Conservation (phyloP, 345 rosid genomes). For the Murraya koenigii region DNA sequence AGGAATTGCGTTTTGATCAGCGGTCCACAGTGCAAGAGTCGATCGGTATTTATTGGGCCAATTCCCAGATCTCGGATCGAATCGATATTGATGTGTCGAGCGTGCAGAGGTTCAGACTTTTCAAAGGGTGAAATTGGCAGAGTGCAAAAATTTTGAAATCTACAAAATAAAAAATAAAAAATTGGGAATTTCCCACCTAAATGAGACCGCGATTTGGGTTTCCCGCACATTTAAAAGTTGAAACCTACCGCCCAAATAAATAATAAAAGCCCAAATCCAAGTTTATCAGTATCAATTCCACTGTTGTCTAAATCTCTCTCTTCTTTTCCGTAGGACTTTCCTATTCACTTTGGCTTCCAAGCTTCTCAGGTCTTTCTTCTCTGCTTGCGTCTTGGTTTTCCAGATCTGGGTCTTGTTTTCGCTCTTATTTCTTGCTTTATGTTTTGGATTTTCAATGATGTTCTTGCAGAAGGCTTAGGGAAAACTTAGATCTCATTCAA, state of each 20-base stretch:
- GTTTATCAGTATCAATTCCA: background rate
- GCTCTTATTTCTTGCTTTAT: background rate
- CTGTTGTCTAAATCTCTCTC: background rate
- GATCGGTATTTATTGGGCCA: background rate
- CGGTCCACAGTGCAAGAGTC: too few relatives aligned
- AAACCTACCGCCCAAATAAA: background rate
- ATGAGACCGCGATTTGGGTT: slow-evolving; percentile 20
- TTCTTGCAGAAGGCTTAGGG: background rate
- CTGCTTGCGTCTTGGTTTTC: background rate
- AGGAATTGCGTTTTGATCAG: too few relatives aligned
- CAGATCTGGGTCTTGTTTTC: background rate
- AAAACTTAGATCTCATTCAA: background rate
- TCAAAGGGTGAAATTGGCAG: background rate
- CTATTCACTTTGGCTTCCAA: background rate
- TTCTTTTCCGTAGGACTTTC: background rate
- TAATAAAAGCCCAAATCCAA: slow-evolving; percentile 3
- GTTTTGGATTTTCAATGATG: background rate
- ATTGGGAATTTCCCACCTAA: slow-evolving; percentile 33
- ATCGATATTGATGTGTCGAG: too few relatives aligned
- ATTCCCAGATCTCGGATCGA: too few relatives aligned
- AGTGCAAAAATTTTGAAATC: slow-evolving; percentile 16
- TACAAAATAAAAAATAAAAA: background rate
- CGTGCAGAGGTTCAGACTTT: background rate
- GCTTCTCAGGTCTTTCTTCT: slow-evolving; percentile 21
- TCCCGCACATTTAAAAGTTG: slow-evolving; percentile 4